These are phyloP conservation scores for Tolypocladium pustulatum DNA, from an alignment of 2,329 filamentous ascomycete genomes.

Conservation along the genomic window DNA sequence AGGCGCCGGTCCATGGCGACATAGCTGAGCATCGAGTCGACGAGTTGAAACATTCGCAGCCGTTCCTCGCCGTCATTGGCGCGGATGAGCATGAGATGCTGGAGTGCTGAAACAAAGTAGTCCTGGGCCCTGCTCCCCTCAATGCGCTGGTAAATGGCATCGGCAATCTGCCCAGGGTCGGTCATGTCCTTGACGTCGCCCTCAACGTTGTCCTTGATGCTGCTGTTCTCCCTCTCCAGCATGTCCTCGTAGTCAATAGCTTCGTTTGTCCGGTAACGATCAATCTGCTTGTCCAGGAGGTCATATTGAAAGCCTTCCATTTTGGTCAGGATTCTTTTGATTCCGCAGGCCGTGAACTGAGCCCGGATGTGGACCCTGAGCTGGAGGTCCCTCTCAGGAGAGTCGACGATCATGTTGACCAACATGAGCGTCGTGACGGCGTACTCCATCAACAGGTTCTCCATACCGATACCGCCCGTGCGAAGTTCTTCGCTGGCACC, in stretches of 20 bases:
- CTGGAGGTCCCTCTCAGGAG: conserved; percentile 79
- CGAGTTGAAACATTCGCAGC: conserved; percentile 90
- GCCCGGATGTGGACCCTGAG: conserved; percentile 88
- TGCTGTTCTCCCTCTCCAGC: conserved; percentile 81
- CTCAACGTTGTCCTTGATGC: conserved; percentile 79
- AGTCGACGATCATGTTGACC: conserved; percentile 94
- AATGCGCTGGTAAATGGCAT: conserved; percentile 81
- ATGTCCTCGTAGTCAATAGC: conserved; percentile 98
- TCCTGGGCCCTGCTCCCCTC: conserved; percentile 79
- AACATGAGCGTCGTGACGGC: conserved; percentile 89
- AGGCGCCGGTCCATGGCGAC: conserved; percentile 95
- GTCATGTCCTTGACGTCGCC: conserved; percentile 84
- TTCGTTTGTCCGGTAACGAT: conserved; percentile 85
- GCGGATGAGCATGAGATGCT: conserved; percentile 86
- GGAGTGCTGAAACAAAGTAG: conserved; percentile 91
- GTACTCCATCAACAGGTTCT: conserved; percentile 98
- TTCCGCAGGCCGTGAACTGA: conserved; percentile 90
- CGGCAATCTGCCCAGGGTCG: conserved; percentile 85
- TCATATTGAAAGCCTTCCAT: conserved; percentile 99
- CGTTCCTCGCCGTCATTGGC: conserved; percentile 89
- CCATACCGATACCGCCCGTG: conserved; percentile 94
- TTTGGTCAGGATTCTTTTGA: conserved; percentile 88
- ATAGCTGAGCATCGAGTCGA: conserved; percentile 98
- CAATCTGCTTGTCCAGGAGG: conserved; percentile 95
- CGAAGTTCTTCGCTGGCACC: conserved; percentile 94